Conservation (phyloP, 1,284 basidiomycete genomes). For the Agroathelia rolfsii region DNA sequence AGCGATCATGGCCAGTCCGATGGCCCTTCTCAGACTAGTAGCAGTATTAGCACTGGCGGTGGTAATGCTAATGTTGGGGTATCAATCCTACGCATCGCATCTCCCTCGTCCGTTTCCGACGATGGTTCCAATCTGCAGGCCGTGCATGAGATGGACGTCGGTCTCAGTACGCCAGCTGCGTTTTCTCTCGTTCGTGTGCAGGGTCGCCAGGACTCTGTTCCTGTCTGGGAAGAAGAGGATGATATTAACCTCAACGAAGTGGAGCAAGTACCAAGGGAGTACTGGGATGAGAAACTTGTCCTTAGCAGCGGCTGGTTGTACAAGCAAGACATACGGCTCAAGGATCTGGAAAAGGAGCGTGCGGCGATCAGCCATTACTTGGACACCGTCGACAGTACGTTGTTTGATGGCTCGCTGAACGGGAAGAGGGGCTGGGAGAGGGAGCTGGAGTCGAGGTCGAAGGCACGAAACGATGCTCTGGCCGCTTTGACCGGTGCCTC, state of each 20-base stretch:
- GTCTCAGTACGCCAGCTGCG: slow-evolving; percentile 48
- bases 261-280: slow-evolving; percentile 47
- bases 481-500: slow-evolving; percentile 14
- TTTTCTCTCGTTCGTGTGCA: slow-evolving; percentile 62
- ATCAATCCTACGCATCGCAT: slow-evolving; percentile 37
- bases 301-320: slow-evolving; percentile 76
- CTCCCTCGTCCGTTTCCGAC: slow-evolving; percentile 31
- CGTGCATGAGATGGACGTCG: slow-evolving; percentile 25
- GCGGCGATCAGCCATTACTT: slow-evolving; percentile 50
- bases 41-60: slow-evolving; percentile 27
- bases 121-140: slow-evolving; percentile 18
- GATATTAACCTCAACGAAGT: too few relatives aligned
- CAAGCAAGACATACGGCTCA: slow-evolving; percentile 47
- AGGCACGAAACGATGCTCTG: slow-evolving; percentile 30
- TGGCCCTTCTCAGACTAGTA: slow-evolving; percentile 24
- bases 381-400: slow-evolving; percentile 60
- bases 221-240: slow-evolving; percentile 73
- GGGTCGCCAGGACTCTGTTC: slow-evolving; percentile 52
- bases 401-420: slow-evolving; percentile 51
- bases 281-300: slow-evolving; percentile 72
- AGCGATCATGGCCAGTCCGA: slow-evolving; percentile 52
- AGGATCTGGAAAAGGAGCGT: slow-evolving; percentile 47
- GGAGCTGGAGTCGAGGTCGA: slow-evolving; percentile 20
- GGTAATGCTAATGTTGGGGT: too few relatives aligned
- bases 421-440: slow-evolving; percentile 46